Conservation (phyloP, 2,329 filamentous ascomycete genomes). For the Fusarium xyrophilum region DNA sequence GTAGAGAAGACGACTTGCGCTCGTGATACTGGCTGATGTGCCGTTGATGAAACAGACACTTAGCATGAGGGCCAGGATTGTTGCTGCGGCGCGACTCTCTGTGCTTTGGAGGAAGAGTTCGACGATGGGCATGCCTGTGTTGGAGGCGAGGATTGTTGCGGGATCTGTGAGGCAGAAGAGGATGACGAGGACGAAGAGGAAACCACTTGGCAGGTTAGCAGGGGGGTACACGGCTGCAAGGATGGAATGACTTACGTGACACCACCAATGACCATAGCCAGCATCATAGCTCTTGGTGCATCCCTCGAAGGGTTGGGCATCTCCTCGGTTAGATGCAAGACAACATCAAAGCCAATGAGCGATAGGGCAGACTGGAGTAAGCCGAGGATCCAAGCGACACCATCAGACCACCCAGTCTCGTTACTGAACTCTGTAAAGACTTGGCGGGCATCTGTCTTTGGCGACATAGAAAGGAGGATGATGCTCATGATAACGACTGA, state of each 20-base stretch:
- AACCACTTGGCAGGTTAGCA: slow-evolving; percentile 42
- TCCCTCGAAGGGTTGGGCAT: slow-evolving; percentile 52
- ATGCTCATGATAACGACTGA: slow-evolving; percentile 53
- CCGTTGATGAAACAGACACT: slow-evolving; percentile 55
- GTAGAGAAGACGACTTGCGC: slow-evolving; percentile 51
- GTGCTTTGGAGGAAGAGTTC: slow-evolving; percentile 55
- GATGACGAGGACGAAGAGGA: slow-evolving; percentile 50
- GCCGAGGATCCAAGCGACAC: slow-evolving; percentile 56
- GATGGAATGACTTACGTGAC: slow-evolving; percentile 46
- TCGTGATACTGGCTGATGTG: slow-evolving; percentile 49
- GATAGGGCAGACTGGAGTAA: slow-evolving; percentile 50
- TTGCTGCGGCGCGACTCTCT: slow-evolving; percentile 47
- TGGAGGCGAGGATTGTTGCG: slow-evolving; percentile 44
- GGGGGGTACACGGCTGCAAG: too few relatives aligned
- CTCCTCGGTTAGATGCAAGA: slow-evolving; percentile 55
- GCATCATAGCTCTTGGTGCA: slow-evolving; percentile 52
- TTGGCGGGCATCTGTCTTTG: slow-evolving; percentile 50
- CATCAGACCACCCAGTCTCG: slow-evolving; percentile 54
- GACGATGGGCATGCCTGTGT: slow-evolving; percentile 55
- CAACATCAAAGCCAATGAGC: slow-evolving; percentile 53
- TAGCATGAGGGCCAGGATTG: slow-evolving; percentile 49
- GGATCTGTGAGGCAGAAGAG: slow-evolving; percentile 52
- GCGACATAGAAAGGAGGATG: slow-evolving; percentile 49
- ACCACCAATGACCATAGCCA: slow-evolving; percentile 52
- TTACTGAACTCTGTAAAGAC: slow-evolving; percentile 55